Base-by-base conservation (phyloP, 2,329 filamentous ascomycete species). In the Sporothrix variecibatus region DNA sequence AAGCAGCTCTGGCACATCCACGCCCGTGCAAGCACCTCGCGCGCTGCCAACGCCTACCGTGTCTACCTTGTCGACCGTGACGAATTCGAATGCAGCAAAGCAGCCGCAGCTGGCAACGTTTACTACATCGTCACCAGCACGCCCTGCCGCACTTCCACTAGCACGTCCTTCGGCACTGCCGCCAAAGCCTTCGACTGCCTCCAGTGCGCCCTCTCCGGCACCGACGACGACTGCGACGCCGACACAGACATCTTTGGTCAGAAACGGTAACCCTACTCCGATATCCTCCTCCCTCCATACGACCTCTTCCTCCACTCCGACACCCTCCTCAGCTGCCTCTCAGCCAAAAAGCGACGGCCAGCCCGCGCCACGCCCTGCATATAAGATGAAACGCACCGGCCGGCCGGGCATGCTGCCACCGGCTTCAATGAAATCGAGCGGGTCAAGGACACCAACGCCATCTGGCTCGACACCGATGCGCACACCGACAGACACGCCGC, bases 311-410 rank as follows among this genome's bases (percentile, higher is more conserved):
- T 56, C 51, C 15, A 56, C 51, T 20, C 34, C 34, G 34, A 34
- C 34, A 15, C 8, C 40, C 40, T 2, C 23, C 40, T 28, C 40
- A 15, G 8, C 23, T 26, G 23, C 38, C 0, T 23, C 7, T 8
- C 40, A 46, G 15, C 26, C 26, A 0, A 40, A 9, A 23, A 9
- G 28, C 53, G 20, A 62, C 8, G 34, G 26, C 31, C 17, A 53
- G 26, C 9, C 72, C 17, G 11, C 28, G 8, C 53, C 38, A 23
- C 67, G 72, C 8, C 68, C 72, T 1, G 40, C 72, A 6, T 64
- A 75, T 58, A 82, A 71, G 43, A 81, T 65, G 3, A 81, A 74
- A 0, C 76, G 77, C 28, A 80, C 62, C 40, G 74, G 74, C 23
- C 62, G 43, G 8, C 58, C 72, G 2, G 58, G 46, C 9, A 8